Evolutionary conservation across 352 stramenopile species (phyloP), one percentile per base, ranked within the genome.

Genomic region (Blastocystis sp.): DNA sequence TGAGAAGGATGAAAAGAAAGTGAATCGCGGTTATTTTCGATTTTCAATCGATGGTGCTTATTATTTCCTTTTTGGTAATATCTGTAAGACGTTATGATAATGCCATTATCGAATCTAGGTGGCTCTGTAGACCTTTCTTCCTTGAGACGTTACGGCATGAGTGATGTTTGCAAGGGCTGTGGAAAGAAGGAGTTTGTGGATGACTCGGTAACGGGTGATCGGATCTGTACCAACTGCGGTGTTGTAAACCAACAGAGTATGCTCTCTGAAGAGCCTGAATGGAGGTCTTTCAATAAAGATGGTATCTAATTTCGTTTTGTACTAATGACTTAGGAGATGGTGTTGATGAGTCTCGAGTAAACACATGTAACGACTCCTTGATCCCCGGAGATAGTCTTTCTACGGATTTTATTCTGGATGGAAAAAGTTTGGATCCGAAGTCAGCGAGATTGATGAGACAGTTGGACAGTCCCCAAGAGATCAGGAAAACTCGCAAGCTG

Each of bases 251-350:
- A 69, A 29, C 54, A 63, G 26, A 84, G 68, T 34, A 63, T 84
- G 26, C 73, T 84, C 68, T 84, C 73, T 26, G 73, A 84, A 47
- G 50, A 84, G 53, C 73, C 73, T 7, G 73, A 84, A 15, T 84
- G 73, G 73, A 34, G 73, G 29, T 26, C 47, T 3, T 84, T 54
- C 56, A 84, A 84, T 13, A 55, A 84, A n/a, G 73, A 84, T 18
- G 73, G 73, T 84, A 84, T 26, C 23, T 15, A 13, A 0, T 23
- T 20, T 84, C n/a, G 20, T 37, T 15, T n/a, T 68, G 20, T 54
- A n/a, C n/a, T 68, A 64, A 53, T 50, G n/a, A 15, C 26, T 11
- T 68, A 84, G 73, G 50, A 68, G 68, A 84, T 64, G 73, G 53
- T 13, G 45, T 69, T 11, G 73, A 84, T 20, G 73, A 84, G 29